Percentiles rank a stretch among this genome's conserved stretches.
phyloP scores from a whole-genome alignment of 1,284 basidiomycete genomes.

The Marasmius fiardii region DNA sequence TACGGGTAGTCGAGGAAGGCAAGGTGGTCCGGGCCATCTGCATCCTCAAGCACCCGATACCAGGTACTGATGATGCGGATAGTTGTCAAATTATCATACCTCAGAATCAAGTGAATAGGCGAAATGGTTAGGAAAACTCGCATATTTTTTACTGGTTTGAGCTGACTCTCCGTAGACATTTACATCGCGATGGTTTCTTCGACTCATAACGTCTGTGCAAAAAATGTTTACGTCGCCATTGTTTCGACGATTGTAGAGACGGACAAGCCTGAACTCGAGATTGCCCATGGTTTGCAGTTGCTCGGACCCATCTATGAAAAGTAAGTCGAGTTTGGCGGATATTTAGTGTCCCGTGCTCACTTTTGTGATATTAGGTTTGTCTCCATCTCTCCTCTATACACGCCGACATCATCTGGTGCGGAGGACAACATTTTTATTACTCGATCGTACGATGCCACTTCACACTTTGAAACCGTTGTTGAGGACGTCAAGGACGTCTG shows the following conservation, averaged over 20 bases:
- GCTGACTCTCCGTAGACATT: constrained; percentile 66
- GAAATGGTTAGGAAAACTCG: constrained; percentile 71
- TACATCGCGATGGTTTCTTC: constrained; percentile 98
- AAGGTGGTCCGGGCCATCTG: constrained; percentile 98
- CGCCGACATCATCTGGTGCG: constrained; percentile 79
- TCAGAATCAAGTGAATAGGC: constrained; percentile 94
- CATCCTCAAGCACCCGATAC: constrained; percentile 97
- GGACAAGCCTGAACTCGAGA: constrained; percentile 88
- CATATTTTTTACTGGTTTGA: neutral
- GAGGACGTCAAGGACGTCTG: constrained; percentile 94
- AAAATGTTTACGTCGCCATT: constrained; percentile 94
- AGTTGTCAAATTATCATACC: constrained; percentile 98
- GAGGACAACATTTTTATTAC: constrained; percentile 95
- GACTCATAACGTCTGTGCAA: constrained; percentile 96
- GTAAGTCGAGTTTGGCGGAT: constrained; percentile 43
- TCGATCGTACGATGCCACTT: constrained; percentile 96
- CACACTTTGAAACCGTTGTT: constrained; percentile 97
- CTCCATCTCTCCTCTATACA: constrained; percentile 85
- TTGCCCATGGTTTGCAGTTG: constrained; percentile 87
- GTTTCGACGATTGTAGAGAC: constrained; percentile 99
- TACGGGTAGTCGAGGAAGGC: constrained; percentile 88
- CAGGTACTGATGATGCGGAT: constrained; percentile 94
- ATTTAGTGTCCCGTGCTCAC: constrained; percentile 7
- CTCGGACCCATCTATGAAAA: constrained; percentile 95
- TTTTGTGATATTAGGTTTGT: constrained; percentile 67